Evolutionary conservation across 179 eudicot species (phyloP).

Genomic region (Patellifolia procumbens): DNA sequence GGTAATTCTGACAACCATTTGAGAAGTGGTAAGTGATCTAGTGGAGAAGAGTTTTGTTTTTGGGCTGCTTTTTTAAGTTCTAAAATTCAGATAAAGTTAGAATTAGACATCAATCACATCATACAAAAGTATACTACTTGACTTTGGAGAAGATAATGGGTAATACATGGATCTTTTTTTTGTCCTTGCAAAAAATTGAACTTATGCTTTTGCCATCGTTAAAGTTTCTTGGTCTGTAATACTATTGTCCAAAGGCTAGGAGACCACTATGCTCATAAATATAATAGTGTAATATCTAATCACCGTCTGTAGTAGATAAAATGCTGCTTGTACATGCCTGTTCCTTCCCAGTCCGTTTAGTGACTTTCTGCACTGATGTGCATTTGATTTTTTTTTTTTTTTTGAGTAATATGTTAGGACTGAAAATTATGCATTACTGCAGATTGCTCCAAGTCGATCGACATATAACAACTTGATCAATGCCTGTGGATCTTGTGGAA

Average conservation of each 20-base stretch:
- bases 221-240: neutral
- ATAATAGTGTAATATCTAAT: neutral
- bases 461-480: constrained; percentile 93
- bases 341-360: neutral
- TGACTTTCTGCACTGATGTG: neutral
- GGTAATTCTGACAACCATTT: neutral
- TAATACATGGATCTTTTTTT: neutral
- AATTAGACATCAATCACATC: too few species aligned
- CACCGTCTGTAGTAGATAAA: neutral
- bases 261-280: neutral
- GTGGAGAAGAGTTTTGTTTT: neutral
- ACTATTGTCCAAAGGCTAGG: neutral
- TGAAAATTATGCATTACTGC: constrained; percentile 31
- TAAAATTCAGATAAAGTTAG: too few species aligned
- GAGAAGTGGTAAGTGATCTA: neutral
- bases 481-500: constrained; percentile 98
- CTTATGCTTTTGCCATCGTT: neutral
- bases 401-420: constrained; percentile 1
- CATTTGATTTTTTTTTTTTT: neutral
- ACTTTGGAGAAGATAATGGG: neutral
- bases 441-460: constrained; percentile 91
- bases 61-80: too few species aligned
- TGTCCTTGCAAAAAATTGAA: neutral
- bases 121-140: neutral
- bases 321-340: neutral